phyloP scores from a whole-genome alignment of 257 asterid species.

The Plantago ovata region DNA sequence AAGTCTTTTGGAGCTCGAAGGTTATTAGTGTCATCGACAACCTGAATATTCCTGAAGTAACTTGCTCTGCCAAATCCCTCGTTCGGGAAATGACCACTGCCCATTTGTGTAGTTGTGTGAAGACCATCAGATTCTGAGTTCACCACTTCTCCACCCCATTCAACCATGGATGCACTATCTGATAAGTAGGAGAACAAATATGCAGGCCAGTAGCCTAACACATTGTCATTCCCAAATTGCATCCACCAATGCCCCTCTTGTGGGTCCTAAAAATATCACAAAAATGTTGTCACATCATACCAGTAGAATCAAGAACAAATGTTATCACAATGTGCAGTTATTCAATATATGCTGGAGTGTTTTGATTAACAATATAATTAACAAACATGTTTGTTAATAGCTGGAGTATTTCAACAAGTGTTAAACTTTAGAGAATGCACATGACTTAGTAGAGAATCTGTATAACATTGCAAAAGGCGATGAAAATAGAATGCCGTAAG shows the following conservation, averaged over 20 bases:
- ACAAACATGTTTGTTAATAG: no score
- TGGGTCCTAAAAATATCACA: constrained; percentile 45
- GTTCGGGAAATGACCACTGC: constrained; percentile 78
- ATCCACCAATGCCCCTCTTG: constrained; percentile 87
- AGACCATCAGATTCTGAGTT: constrained; percentile 61
- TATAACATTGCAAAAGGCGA: no score
- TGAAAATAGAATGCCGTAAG: no score
- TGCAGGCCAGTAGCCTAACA: constrained; percentile 80
- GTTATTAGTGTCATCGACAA: constrained; percentile 67
- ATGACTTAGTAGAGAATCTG: no score
- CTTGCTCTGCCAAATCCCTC: constrained; percentile 82
- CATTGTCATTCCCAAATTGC: constrained; percentile 59
- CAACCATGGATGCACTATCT: constrained; percentile 67
- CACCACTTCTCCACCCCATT: constrained; percentile 96
- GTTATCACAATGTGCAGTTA: no score
- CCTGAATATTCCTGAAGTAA: constrained; percentile 64
- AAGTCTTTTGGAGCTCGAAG: constrained; percentile 58
- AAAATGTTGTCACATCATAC: neutral
- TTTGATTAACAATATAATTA: no score
- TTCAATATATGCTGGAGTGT: no score
- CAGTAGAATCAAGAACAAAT: neutral
- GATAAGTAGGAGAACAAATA: constrained; percentile 50
- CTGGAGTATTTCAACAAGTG: no score
- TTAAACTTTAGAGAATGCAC: no score
- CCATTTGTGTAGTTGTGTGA: constrained; percentile 91